Percentiles rank a stretch among this genome's conserved stretches.
These are phyloP conservation scores for Pythium graminicola DNA, from an alignment of 352 stramenopile genomes.

Conservation along the genomic window DNA sequence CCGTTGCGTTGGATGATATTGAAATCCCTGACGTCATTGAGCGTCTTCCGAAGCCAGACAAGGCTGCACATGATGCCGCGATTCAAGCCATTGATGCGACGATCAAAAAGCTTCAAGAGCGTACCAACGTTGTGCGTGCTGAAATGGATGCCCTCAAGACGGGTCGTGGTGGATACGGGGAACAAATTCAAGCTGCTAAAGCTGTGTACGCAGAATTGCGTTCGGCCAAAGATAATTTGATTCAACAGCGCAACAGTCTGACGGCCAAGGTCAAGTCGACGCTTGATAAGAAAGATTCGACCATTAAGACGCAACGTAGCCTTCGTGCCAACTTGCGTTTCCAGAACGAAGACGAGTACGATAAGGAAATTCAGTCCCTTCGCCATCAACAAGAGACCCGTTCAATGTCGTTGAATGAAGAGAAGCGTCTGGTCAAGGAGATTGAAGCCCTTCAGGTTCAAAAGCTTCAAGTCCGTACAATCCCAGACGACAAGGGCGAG, in stretches of 20 bases:
- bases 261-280: constrained; percentile 75
- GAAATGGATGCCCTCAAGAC: constrained; percentile 81
- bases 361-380: constrained; percentile 86
- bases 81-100: constrained; percentile 79
- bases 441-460: constrained; percentile 89
- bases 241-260: constrained; percentile 75
- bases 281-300: constrained; percentile 77
- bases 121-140: constrained; percentile 54
- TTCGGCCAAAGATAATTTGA: constrained; percentile 80
- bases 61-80: constrained; percentile 86
- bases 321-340: constrained; percentile 79
- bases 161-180: constrained; percentile 73
- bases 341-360: constrained; percentile 84
- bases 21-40: constrained; percentile 76
- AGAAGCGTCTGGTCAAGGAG: constrained; percentile 97
- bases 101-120: constrained; percentile 92
- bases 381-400: constrained; percentile 91
- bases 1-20: constrained; percentile 32
- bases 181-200: constrained; percentile 87
- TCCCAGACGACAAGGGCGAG: constrained; percentile 74
- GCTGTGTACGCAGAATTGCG: constrained; percentile 72
- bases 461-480: constrained; percentile 83
- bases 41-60: constrained; percentile 79
- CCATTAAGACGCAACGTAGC: constrained; percentile 61
- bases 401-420: constrained; percentile 94